Evolutionary conservation across 2,329 filamentous ascomycete species (phyloP).

Genomic region (Diaporthe amygdali): DNA sequence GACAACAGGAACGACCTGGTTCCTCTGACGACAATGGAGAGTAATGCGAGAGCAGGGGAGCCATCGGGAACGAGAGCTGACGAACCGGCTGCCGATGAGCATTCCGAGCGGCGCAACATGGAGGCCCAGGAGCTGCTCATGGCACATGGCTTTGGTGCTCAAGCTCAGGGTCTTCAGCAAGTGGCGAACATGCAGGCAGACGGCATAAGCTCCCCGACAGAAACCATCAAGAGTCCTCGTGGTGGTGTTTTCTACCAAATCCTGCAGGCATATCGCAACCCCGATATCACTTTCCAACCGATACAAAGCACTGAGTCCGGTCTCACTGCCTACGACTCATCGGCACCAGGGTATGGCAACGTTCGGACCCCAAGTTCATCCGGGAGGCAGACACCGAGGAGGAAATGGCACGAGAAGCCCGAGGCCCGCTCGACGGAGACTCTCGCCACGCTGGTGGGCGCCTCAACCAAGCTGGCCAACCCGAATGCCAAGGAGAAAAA

Average conservation of each 20-base stretch:
- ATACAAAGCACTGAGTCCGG: slow-evolving; percentile 36
- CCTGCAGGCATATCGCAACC: slow-evolving; percentile 8
- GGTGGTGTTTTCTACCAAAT: slow-evolving; percentile 13
- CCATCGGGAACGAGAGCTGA: not conserved
- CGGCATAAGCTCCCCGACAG: not conserved
- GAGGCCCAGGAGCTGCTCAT: slow-evolving; percentile 9
- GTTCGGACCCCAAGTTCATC: slow-evolving; percentile 40
- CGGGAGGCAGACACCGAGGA: slow-evolving; percentile 48
- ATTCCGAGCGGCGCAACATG: not conserved
- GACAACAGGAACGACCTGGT: not conserved
- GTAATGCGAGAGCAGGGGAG: not conserved
- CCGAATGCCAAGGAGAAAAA: slow-evolving; percentile 29
- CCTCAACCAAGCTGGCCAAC: slow-evolving; percentile 49
- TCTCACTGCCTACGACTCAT: not conserved
- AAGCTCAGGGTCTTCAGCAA: not conserved
- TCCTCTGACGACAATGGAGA: not conserved
- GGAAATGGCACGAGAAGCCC: slow-evolving; percentile 53
- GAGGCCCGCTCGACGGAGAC: slow-evolving; percentile 50
- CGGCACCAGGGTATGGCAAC: slow-evolving; percentile 23
- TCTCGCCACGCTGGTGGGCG: slow-evolving; percentile 51
- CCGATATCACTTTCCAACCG: not conserved
- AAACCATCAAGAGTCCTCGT: not conserved
- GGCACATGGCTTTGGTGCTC: slow-evolving; percentile 5
- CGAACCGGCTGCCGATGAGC: not conserved
- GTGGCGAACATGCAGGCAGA: not conserved